Percentiles rank a stretch among this genome's conserved stretches.
Evolutionary conservation across 2,329 filamentous ascomycete genomes (phyloP).

Genomic region (Fusarium staphyleae): DNA sequence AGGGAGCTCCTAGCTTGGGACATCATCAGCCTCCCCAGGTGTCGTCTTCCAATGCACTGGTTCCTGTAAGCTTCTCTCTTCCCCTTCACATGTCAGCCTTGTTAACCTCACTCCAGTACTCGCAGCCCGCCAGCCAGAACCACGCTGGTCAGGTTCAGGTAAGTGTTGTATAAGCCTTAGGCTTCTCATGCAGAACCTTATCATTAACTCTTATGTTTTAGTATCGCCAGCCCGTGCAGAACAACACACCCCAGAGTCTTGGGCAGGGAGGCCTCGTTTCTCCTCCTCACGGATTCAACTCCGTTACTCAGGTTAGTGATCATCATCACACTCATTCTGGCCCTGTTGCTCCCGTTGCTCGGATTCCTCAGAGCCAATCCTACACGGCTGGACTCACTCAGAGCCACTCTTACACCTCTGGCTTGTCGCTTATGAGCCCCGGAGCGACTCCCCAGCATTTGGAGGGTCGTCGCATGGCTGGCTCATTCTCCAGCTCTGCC

Average conservation of each 20-base stretch:
- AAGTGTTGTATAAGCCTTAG: conserved; percentile 3
- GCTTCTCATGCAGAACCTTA: not conserved
- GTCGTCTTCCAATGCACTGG: not conserved
- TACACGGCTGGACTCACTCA: conserved; percentile 18
- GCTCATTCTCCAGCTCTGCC: conserved; percentile 18
- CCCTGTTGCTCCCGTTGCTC: not conserved
- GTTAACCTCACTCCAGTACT: not conserved
- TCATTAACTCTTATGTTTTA: conserved; percentile 13
- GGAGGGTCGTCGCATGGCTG: not conserved
- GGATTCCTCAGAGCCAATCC: conserved; percentile 16
- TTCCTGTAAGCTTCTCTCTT: not conserved
- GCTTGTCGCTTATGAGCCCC: conserved; percentile 26
- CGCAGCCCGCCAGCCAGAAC: not conserved
- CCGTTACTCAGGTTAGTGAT: conserved; percentile 1
- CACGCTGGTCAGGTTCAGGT: conserved; percentile 16
- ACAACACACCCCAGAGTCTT: not conserved
- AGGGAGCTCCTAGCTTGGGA: not conserved
- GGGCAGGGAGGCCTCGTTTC: conserved; percentile 7
- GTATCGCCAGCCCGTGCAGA: not conserved
- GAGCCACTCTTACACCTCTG: conserved; percentile 25
- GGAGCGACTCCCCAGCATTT: conserved; percentile 27
- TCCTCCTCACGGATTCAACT: not conserved
- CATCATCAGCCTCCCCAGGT: conserved; percentile 10
- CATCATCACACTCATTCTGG: conserved; percentile 6
- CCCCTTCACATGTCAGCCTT: not conserved